Base-by-base conservation (phyloP, 129 eudicot species). In the Flaveria robusta region DNA sequence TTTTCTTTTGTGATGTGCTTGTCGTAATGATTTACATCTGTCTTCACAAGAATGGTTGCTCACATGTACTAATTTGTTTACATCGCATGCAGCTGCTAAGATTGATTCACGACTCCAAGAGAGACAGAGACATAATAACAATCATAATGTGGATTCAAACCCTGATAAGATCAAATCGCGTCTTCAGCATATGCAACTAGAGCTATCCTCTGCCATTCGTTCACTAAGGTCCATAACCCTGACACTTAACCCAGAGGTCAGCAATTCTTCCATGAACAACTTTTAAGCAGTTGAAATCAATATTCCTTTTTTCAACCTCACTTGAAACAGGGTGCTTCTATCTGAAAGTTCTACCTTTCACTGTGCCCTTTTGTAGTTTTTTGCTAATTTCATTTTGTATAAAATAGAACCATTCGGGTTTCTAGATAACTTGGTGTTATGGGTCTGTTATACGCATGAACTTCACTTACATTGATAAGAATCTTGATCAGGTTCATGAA, bases 171-270 rank as follows among this genome's bases (percentile, higher is more conserved):
- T 93, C 77, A 80, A 81, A 81, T 72, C 81, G 81, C 92, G 87
- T 59, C 98, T 90, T 80, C 86, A 83, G 70, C 85, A 90, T 51
- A 74, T 93, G 75, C 86, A 90, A 70, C 71, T 42, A 39, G 92
- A 93, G 86, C 98, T 93, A 24, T 72, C 83, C 73, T 79, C 96
- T 47, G 85, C 90, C 22, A 87, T 93, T 82, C 72, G 59, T 39
- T 85, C 83, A 27, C 62, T 93, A 58, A 81, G 90, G 75, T 86
- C 92, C 66, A 81, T 77, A 80, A 74, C 79, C 64, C 82, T 47
- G 72, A 83, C 81, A 55, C n/a, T 60, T 69, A 49, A 68, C 69
- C 24, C 75, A 13, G 68, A 56, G 75, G 75, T 77, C 71, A 62
- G 62, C 27, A 27, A 15, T 60, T 41, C 22, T 56, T 56, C 55